Evolutionary conservation across 495 filamentous ascomycete species (phyloP).

Genomic region (Jackrogersella multiformis): DNA sequence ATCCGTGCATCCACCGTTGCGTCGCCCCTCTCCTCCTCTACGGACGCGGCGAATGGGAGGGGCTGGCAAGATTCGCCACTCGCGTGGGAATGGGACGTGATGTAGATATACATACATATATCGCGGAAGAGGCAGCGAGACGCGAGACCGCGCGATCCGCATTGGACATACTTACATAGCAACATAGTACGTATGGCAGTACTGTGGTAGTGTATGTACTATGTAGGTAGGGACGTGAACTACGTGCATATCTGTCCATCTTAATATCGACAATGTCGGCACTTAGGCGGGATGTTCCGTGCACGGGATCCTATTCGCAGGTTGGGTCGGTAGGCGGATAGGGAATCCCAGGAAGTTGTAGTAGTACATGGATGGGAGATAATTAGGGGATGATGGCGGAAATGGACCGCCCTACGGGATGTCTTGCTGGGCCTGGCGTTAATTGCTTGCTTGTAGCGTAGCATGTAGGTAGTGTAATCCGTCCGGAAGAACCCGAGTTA

Average conservation of each 20-base stretch:
- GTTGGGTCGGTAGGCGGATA: too few species aligned
- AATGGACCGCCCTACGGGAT: neutral
- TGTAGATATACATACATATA: too few species aligned
- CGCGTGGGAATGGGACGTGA: too few species aligned
- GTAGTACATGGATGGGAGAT: neutral
- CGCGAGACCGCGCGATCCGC: slow-evolving; percentile 1
- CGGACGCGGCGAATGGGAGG: too few species aligned
- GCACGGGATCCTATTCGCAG: slow-evolving; percentile 1
- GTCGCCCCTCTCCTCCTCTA: neutral
- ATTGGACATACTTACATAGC: neutral
- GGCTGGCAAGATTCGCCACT: too few species aligned
- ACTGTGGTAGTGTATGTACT: too few species aligned
- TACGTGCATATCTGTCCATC: slow-evolving; percentile 18
- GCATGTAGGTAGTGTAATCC: too few species aligned
- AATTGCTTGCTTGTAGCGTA: too few species aligned
- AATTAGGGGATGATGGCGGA: neutral
- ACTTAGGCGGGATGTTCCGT: slow-evolving; percentile 25
- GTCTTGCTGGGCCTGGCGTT: too few species aligned
- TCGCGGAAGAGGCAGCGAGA: neutral
- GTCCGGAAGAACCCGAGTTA: too few species aligned
- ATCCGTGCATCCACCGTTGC: slow-evolving; percentile 17
- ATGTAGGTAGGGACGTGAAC: slow-evolving; percentile 2
- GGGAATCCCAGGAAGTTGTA: neutral
- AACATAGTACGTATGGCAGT: too few species aligned
- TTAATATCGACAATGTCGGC: slow-evolving; percentile 15